These are phyloP conservation scores for Rhodotorula babjevae DNA, from an alignment of 768 basidiomycete genomes.

Conservation along the genomic window DNA sequence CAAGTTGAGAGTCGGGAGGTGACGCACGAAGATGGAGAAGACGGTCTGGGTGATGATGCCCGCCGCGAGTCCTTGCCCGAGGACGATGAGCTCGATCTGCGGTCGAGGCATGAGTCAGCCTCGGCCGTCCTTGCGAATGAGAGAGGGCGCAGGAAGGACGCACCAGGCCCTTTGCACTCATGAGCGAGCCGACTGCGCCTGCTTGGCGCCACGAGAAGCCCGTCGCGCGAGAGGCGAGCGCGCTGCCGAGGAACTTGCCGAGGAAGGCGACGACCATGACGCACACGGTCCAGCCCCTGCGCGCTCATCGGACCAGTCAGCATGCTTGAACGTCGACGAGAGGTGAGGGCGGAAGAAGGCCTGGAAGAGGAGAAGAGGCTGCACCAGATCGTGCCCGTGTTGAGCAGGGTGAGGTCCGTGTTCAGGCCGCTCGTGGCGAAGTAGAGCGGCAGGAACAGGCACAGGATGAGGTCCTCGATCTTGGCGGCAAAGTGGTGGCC, in stretches of 20 bases:
- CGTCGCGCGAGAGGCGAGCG: slow-evolving; percentile 55
- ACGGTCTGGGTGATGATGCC: slow-evolving; percentile 64
- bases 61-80: slow-evolving; percentile 53
- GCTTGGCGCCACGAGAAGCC: slow-evolving; percentile 74
- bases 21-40: slow-evolving; percentile 85
- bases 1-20: neutral
- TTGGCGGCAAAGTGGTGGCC: slow-evolving; percentile 76
- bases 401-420: slow-evolving; percentile 72
- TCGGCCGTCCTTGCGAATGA: slow-evolving; percentile 1
- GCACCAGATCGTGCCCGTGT: slow-evolving; percentile 65
- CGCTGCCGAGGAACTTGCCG: slow-evolving; percentile 73
- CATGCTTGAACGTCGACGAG: neutral
- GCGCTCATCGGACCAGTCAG: neutral
- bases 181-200: slow-evolving; percentile 75
- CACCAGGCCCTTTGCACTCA: slow-evolving; percentile 87
- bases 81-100: slow-evolving; percentile 84
- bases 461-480: slow-evolving; percentile 66
- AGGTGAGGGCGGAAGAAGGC: neutral
- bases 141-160: slow-evolving; percentile 68
- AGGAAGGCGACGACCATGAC: slow-evolving; percentile 70
- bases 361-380: slow-evolving; percentile 46
- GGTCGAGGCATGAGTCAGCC: slow-evolving; percentile 50
- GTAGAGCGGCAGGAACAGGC: slow-evolving; percentile 53
- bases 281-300: slow-evolving; percentile 62
- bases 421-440: slow-evolving; percentile 81